Conservation (phyloP, 78 protist genomes). For the Mantamonas sphyraenae region DNA sequence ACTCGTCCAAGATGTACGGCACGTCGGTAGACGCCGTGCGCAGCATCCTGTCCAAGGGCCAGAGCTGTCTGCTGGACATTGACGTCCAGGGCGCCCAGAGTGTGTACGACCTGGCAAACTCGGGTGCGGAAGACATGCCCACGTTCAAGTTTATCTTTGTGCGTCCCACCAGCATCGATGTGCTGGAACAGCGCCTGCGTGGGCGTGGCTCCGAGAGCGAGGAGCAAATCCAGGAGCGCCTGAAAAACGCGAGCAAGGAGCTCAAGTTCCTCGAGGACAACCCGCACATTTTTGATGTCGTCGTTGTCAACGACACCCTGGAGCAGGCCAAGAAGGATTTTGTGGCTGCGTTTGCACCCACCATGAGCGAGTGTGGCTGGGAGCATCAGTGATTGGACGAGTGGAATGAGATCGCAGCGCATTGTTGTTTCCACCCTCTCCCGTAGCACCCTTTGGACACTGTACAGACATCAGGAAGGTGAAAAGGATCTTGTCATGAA, state of each 20-base stretch:
- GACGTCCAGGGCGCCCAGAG: constrained; percentile 6
- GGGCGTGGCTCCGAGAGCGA: constrained; percentile 1
- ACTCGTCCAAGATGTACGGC: constrained; percentile 18
- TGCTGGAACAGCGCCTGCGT: constrained; percentile 1
- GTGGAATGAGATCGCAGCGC: too few species aligned
- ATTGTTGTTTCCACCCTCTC: too few species aligned
- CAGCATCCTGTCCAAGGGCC: background rate
- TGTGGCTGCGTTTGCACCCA: too few species aligned
- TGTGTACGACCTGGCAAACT: background rate
- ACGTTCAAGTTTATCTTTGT: background rate
- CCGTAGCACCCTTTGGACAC: too few species aligned
- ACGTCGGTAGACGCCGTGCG: constrained; percentile 1
- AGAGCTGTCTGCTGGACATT: background rate
- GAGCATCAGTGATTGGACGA: too few species aligned
- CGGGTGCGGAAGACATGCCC: too few species aligned
- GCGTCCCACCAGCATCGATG: background rate
- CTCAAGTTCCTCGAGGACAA: too few species aligned
- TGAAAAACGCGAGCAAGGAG: background rate
- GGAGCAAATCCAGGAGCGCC: background rate
- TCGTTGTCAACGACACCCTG: background rate
- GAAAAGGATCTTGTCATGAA: too few species aligned
- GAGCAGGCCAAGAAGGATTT: too few species aligned
- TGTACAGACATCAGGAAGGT: too few species aligned
- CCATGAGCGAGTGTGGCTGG: too few species aligned
- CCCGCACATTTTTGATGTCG: background rate